These are phyloP conservation scores for Saccharomycopsis fermentans DNA, from an alignment of 805 yeast genomes.

Conservation along the genomic window DNA sequence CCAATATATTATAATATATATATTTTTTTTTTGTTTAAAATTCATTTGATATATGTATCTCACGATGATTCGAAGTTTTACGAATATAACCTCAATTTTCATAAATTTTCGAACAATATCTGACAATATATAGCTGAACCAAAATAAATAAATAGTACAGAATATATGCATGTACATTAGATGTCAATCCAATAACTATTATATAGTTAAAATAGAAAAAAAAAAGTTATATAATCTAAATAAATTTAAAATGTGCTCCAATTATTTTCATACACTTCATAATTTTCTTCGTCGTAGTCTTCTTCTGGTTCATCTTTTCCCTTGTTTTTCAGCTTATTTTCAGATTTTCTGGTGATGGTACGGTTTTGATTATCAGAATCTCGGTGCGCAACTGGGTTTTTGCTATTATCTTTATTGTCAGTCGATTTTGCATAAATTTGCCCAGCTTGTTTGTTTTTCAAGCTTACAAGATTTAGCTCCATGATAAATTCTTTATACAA, in stretches of 20 bases:
- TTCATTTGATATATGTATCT: too few relatives aligned
- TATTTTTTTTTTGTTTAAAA: too few relatives aligned
- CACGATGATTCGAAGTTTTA: too few relatives aligned
- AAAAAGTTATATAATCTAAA: too few relatives aligned
- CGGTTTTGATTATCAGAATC: not conserved
- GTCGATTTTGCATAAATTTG: not conserved
- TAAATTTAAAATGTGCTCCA: not conserved
- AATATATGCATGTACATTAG: too few relatives aligned
- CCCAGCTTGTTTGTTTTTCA: not conserved
- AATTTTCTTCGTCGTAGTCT: not conserved
- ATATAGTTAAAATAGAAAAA: too few relatives aligned
- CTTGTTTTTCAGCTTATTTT: not conserved
- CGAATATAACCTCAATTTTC: too few relatives aligned
- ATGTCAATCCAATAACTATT: too few relatives aligned
- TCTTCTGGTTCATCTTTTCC: not conserved
- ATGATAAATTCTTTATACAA: not conserved
- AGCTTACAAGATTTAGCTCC: not conserved
- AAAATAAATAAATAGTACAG: too few relatives aligned
- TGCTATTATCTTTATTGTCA: not conserved
- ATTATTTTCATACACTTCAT: not conserved
- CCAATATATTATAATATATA: too few relatives aligned
- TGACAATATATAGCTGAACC: too few relatives aligned
- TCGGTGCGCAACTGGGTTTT: not conserved
- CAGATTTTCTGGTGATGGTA: not conserved
- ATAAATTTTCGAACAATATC: too few relatives aligned